These are phyloP conservation scores for Phytophthora pisi DNA, from an alignment of 352 stramenopile species.

Conservation along the genomic window DNA sequence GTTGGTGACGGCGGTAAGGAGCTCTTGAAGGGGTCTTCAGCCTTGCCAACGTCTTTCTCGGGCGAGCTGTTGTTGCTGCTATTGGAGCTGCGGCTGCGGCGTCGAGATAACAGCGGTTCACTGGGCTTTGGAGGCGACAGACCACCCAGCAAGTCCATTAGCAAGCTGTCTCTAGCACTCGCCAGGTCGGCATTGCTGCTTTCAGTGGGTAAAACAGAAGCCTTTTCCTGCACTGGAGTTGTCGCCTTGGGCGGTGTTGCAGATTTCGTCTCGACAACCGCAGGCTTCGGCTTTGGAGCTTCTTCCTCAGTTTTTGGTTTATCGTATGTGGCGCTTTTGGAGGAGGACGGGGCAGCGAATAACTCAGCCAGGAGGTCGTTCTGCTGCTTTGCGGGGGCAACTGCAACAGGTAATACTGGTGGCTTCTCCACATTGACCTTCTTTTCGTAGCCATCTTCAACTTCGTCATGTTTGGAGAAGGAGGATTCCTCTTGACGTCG, in stretches of 20 bases:
- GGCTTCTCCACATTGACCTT: slow-evolving; percentile 7
- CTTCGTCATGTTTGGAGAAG: slow-evolving; percentile 8
- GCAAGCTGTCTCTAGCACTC: slow-evolving; percentile 56
- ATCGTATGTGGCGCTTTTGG: slow-evolving; percentile 2
- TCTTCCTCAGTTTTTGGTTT: slow-evolving; percentile 6
- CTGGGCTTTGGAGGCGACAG: slow-evolving; percentile 40
- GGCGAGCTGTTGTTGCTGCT: slow-evolving; percentile 25
- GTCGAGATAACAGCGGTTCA: slow-evolving; percentile 6
- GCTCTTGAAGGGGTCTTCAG: slow-evolving; percentile 17
- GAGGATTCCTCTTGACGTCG: slow-evolving; percentile 9
- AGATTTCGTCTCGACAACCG: slow-evolving; percentile 2
- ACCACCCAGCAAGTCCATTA: slow-evolving; percentile 58
- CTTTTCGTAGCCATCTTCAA: slow-evolving; percentile 2
- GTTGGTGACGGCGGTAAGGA: slow-evolving; percentile 14
- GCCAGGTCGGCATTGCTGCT: slow-evolving; percentile 16
- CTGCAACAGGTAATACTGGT: background rate
- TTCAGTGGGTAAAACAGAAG: background rate
- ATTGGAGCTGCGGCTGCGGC: slow-evolving; percentile 10
- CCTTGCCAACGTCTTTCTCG: slow-evolving; percentile 24
- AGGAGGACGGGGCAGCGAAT: slow-evolving; percentile 16
- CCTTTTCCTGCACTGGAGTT: slow-evolving; percentile 6
- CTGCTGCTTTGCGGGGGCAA: slow-evolving; percentile 23
- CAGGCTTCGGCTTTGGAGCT: background rate
- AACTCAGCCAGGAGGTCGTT: slow-evolving; percentile 41
- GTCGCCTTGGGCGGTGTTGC: slow-evolving; percentile 9